A percentile compares a stretch with the other conserved stretches of the same genome.
Evolutionary conservation across 148 eudicot species (phyloP).

Genomic region (Rhododendron mucronatum): DNA sequence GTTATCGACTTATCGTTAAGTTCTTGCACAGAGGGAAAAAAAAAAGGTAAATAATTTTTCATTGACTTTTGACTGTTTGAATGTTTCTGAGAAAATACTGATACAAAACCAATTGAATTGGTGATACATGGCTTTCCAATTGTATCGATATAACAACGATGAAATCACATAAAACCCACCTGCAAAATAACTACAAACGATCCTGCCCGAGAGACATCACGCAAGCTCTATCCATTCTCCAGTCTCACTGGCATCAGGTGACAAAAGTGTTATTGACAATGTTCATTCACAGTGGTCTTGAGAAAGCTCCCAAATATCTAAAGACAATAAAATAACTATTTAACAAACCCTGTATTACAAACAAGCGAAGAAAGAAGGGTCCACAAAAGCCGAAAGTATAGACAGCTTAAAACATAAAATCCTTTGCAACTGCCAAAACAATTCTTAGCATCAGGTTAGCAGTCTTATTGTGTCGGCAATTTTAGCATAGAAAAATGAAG

Average conservation of each 20-base stretch:
- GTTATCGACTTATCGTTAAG: neutral
- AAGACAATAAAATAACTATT: neutral
- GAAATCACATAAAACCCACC: neutral
- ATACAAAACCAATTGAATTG: neutral
- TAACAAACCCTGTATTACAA: neutral
- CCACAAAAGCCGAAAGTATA: neutral
- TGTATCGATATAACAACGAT: neutral
- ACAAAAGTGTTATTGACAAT: neutral
- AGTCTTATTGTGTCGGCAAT: neutral
- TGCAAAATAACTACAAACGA: neutral
- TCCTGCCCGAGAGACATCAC: neutral
- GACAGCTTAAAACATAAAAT: neutral
- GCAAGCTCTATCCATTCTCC: neutral
- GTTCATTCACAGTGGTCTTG: neutral
- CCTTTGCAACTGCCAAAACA: neutral
- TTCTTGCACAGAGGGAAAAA: neutral
- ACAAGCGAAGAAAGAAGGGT: neutral
- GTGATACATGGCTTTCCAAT: neutral
- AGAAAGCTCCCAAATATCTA: neutral
- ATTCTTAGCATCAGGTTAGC: neutral
- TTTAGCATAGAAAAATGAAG: neutral
- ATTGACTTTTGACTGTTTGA: neutral
- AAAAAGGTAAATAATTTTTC: neutral
- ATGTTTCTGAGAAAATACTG: neutral
- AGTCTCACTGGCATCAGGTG: neutral